Base-by-base conservation (phyloP, 345 rosid genomes). In the Murraya paniculata region DNA sequence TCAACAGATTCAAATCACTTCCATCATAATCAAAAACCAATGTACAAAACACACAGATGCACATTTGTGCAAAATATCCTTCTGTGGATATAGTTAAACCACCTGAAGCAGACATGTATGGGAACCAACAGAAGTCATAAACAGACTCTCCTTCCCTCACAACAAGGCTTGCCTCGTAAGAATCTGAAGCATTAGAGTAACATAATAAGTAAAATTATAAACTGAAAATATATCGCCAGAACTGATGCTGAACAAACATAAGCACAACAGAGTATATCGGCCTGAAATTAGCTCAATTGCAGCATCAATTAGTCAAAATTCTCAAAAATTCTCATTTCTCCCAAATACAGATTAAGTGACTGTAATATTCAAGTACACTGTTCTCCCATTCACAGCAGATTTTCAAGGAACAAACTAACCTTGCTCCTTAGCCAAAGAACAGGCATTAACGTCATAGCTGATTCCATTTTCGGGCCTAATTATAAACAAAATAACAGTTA, bases 111-210 rank as follows among this genome's bases (percentile, higher is more conserved):
- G 88, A 88, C 99, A 94, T 96, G 86, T 86, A 88, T 0, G 99
- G 99, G 84, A 94, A 96, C 99, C 99, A 94, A 80, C 97, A 91
- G 85, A 88, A 91, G 81, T 96, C 99, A 78, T 96, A 91, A 3
- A 94, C 92, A 72, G 98, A 85, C 83, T 96, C 98, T 81, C 98
- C 99, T 84, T 91, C 99, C 3, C 65, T 77, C 83, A 96, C 89
- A 74, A 91, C 81, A 31, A 89, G 89, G 77, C 84, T 84, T 0
- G 93, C 92, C 70, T 84, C 81, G 87, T 79, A 96, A 0, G 99
- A 92, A 87, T 96, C 99, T 96, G 86, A 80, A 82, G 71, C 50
- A 75, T 28, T 66, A 78, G 36, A 77, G 33, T 48, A 79, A 75
- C 10, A 27, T 39, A 61, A 74, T 0, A 30, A 25, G 71, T 55